phyloP scores from a whole-genome alignment of 495 filamentous ascomycete genomes.

The Aspergillus coremiiformis region DNA sequence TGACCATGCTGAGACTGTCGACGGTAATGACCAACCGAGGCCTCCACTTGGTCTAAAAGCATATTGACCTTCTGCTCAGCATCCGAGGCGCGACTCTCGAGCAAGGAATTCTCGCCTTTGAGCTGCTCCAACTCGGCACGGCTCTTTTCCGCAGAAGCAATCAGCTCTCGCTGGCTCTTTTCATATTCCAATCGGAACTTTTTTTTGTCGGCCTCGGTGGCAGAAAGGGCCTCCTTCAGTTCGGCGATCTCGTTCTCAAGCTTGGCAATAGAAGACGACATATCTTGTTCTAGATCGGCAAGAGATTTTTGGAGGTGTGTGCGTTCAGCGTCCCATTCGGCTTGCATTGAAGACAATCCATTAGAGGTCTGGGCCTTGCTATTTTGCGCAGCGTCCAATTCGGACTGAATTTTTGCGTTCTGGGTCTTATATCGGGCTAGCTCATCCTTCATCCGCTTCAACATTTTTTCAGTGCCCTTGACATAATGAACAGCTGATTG shows the following conservation, averaged over 20 bases:
- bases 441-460: conserved; percentile 97
- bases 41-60: conserved; percentile 87
- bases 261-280: conserved; percentile 53
- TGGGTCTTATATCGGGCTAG: conserved; percentile 78
- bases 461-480: conserved; percentile 97
- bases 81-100: conserved; percentile 77
- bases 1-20: conserved; percentile 59
- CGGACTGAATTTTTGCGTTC: conserved; percentile 73
- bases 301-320: conserved; percentile 57
- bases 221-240: conserved; percentile 58
- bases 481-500: conserved; percentile 99
- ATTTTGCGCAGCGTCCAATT: conserved; percentile 54
- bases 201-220: conserved; percentile 61
- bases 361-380: conserved; percentile 29
- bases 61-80: conserved; percentile 90
- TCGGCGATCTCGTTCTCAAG: conserved; percentile 65
- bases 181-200: conserved; percentile 48
- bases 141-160: conserved; percentile 46
- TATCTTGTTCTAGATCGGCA: conserved; percentile 55
- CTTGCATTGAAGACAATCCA: conserved; percentile 32
- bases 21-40: conserved; percentile 89
- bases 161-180: conserved; percentile 51
- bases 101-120: conserved; percentile 67
- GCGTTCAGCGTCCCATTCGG: conserved; percentile 75
- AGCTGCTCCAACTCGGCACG: conserved; percentile 70